phyloP scores from a whole-genome alignment of 2,329 filamentous ascomycete species.

The Penicillium sclerotigenum region DNA sequence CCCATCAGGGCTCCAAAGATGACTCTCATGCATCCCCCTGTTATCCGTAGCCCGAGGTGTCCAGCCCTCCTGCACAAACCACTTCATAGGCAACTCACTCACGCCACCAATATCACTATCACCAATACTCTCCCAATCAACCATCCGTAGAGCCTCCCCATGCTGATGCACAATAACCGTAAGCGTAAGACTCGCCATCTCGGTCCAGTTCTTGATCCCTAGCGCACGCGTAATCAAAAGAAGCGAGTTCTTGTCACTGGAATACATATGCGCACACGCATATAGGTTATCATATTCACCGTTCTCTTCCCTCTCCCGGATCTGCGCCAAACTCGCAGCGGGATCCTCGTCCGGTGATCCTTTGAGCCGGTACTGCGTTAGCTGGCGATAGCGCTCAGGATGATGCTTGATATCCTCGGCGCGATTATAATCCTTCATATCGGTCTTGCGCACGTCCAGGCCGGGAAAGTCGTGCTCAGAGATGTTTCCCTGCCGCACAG shows the following conservation, averaged over 20 bases:
- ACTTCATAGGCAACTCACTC: slow-evolving; percentile 34
- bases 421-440: slow-evolving; percentile 52
- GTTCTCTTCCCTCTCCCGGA: slow-evolving; percentile 26
- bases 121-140: slow-evolving; percentile 31
- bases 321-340: slow-evolving; percentile 10
- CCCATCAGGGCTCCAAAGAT: slow-evolving; percentile 46
- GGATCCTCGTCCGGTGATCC: slow-evolving; percentile 39
- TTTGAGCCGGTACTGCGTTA: slow-evolving; percentile 48
- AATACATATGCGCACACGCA: slow-evolving; percentile 57
- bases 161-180: slow-evolving; percentile 49
- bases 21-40: slow-evolving; percentile 47
- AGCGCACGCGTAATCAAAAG: slow-evolving; percentile 52
- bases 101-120: background rate
- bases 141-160: slow-evolving; percentile 41
- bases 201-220: slow-evolving; percentile 39
- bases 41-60: slow-evolving; percentile 46
- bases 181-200: slow-evolving; percentile 49
- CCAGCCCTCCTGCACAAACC: slow-evolving; percentile 52
- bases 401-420: slow-evolving; percentile 22
- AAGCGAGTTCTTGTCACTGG: slow-evolving; percentile 55
- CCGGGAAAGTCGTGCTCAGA: slow-evolving; percentile 37
- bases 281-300: slow-evolving; percentile 52
- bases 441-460: slow-evolving; percentile 51
- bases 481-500: slow-evolving; percentile 26
- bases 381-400: slow-evolving; percentile 40